These are phyloP conservation scores for Leptodontidium sp. DNA, from an alignment of 2,329 filamentous ascomycete species.

Conservation along the genomic window DNA sequence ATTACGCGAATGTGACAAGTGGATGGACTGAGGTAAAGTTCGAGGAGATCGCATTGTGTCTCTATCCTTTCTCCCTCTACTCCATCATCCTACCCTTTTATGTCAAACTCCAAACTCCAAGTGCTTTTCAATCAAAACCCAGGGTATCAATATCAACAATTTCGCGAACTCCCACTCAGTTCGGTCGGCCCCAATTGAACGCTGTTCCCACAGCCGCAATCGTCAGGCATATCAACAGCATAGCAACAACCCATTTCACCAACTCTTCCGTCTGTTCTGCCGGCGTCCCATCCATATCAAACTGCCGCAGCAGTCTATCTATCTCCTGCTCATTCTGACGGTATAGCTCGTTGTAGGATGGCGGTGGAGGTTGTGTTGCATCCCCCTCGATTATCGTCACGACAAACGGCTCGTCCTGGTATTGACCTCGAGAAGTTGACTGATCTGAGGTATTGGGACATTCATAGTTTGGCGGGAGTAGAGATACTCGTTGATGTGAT, in stretches of 20 bases:
- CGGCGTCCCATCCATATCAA: slow-evolving; percentile 35
- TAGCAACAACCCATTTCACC: slow-evolving; percentile 44
- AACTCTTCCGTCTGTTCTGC: slow-evolving; percentile 41
- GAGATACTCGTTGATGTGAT: slow-evolving; percentile 25
- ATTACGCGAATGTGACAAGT: background rate
- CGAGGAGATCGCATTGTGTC: no score
- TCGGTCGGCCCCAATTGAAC: slow-evolving; percentile 42
- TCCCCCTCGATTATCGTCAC: slow-evolving; percentile 34
- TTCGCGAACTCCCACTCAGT: background rate
- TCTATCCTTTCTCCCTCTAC: background rate
- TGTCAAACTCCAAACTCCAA: slow-evolving; percentile 10
- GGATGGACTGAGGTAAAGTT: no score
- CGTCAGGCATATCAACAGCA: slow-evolving; percentile 43
- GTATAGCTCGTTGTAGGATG: slow-evolving; percentile 41
- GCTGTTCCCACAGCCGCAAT: slow-evolving; percentile 42
- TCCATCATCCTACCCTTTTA: background rate
- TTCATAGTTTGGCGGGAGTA: background rate
- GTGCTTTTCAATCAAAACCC: background rate
- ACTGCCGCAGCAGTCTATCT: slow-evolving; percentile 33
- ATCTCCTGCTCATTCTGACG: slow-evolving; percentile 34
- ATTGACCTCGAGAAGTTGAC: slow-evolving; percentile 34
- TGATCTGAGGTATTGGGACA: slow-evolving; percentile 4
- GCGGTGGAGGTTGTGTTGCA: slow-evolving; percentile 34
- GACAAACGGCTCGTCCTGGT: slow-evolving; percentile 43
- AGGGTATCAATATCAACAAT: slow-evolving; percentile 16